These are phyloP conservation scores for Taphrina betulina DNA, from an alignment of 1,139 yeast genomes.

Conservation along the genomic window DNA sequence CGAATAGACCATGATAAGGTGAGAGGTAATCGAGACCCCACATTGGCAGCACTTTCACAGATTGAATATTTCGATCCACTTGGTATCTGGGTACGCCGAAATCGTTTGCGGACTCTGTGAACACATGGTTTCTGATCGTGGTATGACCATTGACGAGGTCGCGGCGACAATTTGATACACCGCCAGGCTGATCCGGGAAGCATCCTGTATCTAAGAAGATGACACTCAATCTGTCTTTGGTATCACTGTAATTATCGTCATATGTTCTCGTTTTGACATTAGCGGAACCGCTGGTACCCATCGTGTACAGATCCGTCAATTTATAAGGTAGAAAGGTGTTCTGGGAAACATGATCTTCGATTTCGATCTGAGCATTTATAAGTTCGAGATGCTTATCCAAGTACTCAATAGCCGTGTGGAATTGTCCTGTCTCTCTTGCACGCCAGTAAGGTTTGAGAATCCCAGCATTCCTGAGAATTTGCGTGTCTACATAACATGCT, in stretches of 20 bases:
- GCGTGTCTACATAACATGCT: conserved; percentile 10
- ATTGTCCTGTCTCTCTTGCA: conserved; percentile 2
- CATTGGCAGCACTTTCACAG: conserved; percentile 13
- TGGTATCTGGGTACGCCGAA: conserved; percentile 23
- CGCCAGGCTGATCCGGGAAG: conserved; percentile 22
- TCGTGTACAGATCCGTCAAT: conserved; percentile 14
- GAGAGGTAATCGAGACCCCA: conserved; percentile 21
- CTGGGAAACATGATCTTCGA: conserved; percentile 12
- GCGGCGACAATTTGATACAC: conserved; percentile 24
- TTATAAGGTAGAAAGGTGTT: conserved; percentile 18
- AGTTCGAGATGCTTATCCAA: conserved; percentile 11
- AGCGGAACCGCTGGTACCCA: conserved; percentile 22
- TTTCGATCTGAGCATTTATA: conserved; percentile 8
- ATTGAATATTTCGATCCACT: conserved; percentile 12
- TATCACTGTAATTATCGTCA: conserved; percentile 13
- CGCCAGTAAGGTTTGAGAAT: conserved; percentile 1
- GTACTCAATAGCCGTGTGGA: neutral
- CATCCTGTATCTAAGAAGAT: conserved; percentile 16
- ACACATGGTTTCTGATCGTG: conserved; percentile 20
- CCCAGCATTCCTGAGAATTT: conserved; percentile 1
- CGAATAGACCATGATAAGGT: conserved; percentile 18
- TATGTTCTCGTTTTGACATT: conserved; percentile 12
- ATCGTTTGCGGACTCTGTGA: conserved; percentile 21
- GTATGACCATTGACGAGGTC: conserved; percentile 17
- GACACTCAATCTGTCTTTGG: conserved; percentile 9